Evolutionary conservation across 257 asterid genomes (phyloP).

Genomic region (Eustoma russellianum): DNA sequence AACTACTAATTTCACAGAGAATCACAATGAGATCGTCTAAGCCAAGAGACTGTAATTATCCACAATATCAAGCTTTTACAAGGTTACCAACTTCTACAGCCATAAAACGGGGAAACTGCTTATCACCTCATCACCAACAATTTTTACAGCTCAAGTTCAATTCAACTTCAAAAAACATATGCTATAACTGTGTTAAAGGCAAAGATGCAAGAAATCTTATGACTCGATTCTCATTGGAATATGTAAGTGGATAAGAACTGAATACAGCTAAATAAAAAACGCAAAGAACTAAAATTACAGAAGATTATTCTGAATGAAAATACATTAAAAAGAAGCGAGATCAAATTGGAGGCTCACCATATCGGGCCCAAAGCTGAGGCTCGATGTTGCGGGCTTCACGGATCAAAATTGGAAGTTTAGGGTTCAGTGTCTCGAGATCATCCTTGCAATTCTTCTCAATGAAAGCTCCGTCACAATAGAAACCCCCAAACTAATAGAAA

Average conservation of each 20-base stretch:
- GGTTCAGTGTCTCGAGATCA: constrained; percentile 77
- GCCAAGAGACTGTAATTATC: no score
- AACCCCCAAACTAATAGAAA: constrained; percentile 2
- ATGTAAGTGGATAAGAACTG: neutral
- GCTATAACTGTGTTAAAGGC: neutral
- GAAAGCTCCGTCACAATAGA: constrained; percentile 32
- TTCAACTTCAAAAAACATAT: no score
- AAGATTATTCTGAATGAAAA: neutral
- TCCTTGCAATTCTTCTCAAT: constrained; percentile 77
- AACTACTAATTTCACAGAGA: no score
- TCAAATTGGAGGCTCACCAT: constrained; percentile 47
- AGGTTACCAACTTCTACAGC: neutral
- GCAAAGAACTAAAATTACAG: neutral
- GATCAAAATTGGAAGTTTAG: no score
- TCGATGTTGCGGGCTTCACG: no score
- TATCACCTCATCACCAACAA: no score
- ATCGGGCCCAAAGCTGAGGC: no score
- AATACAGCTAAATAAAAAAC: neutral
- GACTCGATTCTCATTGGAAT: no score
- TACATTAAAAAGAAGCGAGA: neutral
- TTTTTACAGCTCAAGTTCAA: no score
- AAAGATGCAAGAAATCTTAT: no score
- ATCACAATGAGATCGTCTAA: no score
- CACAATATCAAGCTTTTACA: neutral
- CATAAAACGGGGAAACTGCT: neutral